phyloP scores from a whole-genome alignment of 2,329 filamentous ascomycete species.

The Acrocalymma vagum region DNA sequence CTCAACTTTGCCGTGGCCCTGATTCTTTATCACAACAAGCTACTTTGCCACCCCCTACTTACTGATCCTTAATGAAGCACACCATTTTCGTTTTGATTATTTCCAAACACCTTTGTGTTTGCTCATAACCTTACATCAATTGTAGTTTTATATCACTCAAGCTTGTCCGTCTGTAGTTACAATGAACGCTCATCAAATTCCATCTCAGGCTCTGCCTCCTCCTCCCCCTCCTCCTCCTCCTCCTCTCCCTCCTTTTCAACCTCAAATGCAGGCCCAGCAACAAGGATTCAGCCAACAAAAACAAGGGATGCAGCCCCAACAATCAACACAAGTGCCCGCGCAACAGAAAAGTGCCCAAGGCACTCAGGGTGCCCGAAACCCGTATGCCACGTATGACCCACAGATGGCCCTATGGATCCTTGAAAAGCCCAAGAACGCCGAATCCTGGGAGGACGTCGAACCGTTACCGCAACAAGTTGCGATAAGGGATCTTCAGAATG shows the following conservation, averaged over 20 bases:
- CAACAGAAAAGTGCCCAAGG: constrained; percentile 19
- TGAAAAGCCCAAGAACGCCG: constrained; percentile 26
- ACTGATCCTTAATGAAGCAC: constrained; percentile 9
- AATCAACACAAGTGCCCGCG: constrained; percentile 8
- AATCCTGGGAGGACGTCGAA: constrained; percentile 35
- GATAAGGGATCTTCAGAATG: constrained; percentile 26
- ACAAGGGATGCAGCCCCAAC: constrained; percentile 18
- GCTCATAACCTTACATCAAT: background rate
- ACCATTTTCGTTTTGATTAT: constrained; percentile 3
- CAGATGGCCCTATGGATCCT: constrained; percentile 35
- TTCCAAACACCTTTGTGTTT: constrained; percentile 1
- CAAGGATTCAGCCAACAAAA: constrained; percentile 29
- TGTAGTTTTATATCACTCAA: constrained; percentile 2
- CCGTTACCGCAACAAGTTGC: constrained; percentile 31
- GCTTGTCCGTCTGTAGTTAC: background rate
- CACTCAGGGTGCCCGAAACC: constrained; percentile 12
- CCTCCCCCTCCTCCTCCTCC: constrained; percentile 5
- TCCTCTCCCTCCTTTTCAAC: constrained; percentile 10
- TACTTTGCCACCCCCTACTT: constrained; percentile 11
- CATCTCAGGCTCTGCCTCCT: constrained; percentile 13
- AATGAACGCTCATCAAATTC: constrained; percentile 23
- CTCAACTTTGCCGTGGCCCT: constrained; percentile 26
- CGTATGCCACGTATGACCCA: constrained; percentile 23
- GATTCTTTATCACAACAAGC: too few relatives aligned
- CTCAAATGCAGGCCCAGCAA: constrained; percentile 12